These are phyloP conservation scores for Russula griseocarnosa DNA, from an alignment of 768 basidiomycete genomes.

Conservation along the genomic window DNA sequence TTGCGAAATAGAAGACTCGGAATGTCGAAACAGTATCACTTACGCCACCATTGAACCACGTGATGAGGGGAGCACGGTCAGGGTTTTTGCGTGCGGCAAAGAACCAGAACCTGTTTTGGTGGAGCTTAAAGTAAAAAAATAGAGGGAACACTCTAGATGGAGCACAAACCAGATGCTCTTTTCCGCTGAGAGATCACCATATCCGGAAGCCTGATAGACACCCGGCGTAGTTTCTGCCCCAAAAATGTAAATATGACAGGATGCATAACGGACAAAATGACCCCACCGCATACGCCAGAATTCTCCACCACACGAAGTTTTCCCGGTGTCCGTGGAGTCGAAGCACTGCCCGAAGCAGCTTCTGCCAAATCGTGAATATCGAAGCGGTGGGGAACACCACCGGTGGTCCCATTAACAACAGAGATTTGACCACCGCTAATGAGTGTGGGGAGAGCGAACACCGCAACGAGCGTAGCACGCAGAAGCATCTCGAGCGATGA, in stretches of 20 bases:
- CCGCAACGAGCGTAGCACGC: constrained; percentile 15
- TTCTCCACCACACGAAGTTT: constrained; percentile 55
- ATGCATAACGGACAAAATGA: background rate
- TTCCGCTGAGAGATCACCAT: constrained; percentile 52
- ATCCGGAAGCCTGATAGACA: constrained; percentile 60
- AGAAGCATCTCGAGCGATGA: constrained; percentile 28
- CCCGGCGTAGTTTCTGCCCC: constrained; percentile 48
- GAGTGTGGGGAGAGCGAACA: constrained; percentile 27
- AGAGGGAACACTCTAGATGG: background rate
- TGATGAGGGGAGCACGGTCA: constrained; percentile 53
- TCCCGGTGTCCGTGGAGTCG: constrained; percentile 38
- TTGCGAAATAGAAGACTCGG: too few relatives aligned
- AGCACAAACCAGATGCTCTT: constrained; percentile 52
- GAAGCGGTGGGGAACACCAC: constrained; percentile 36
- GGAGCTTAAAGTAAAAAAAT: background rate
- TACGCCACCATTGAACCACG: constrained; percentile 62
- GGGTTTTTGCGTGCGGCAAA: constrained; percentile 59
- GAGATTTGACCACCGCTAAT: constrained; percentile 44
- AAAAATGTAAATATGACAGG: background rate
- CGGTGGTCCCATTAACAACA: constrained; percentile 33
- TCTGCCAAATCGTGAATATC: background rate
- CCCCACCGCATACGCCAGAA: constrained; percentile 55
- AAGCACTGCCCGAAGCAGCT: background rate
- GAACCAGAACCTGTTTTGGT: constrained; percentile 58
- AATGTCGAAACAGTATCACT: constrained; percentile 17